These are phyloP conservation scores for Limonium bicolor DNA, from an alignment of 148 eudicot species.

Conservation along the genomic window DNA sequence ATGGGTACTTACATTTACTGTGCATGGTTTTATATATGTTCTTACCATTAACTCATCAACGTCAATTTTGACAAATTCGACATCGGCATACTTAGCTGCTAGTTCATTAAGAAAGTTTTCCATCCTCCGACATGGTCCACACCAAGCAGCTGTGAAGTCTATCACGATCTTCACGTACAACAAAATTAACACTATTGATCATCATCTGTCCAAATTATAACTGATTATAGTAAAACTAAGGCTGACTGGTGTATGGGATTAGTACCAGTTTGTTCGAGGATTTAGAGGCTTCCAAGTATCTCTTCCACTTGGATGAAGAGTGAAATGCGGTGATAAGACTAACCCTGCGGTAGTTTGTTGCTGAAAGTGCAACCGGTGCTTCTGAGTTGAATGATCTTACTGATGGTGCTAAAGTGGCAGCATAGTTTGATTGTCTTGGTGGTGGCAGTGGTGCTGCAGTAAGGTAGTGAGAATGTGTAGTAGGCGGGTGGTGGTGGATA, in stretches of 20 bases:
- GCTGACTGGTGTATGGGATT: no score
- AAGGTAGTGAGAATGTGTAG: no score
- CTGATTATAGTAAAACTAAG: neutral
- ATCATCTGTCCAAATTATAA: neutral
- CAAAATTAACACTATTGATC: neutral
- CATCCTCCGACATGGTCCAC: conserved; percentile 8
- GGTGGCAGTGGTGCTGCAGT: no score
- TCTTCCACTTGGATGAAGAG: conserved; percentile 1
- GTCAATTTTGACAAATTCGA: conserved; percentile 9
- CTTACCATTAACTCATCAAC: conserved; percentile 9
- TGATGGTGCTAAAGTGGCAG: no score
- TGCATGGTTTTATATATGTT: neutral
- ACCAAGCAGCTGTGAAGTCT: conserved; percentile 8
- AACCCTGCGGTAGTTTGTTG: no score
- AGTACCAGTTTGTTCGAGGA: conserved; percentile 5
- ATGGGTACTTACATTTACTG: no score
- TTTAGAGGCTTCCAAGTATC: conserved; percentile 6
- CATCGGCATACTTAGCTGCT: conserved; percentile 1
- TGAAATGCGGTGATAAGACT: conserved; percentile 15
- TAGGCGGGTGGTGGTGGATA: no score
- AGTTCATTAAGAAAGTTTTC: conserved; percentile 4
- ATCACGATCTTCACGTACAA: conserved; percentile 11
- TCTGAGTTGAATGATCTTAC: no score
- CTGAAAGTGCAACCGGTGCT: no score
- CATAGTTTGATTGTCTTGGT: no score